Conservation (phyloP, 23 red algal genomes). For the Gracilaria vermiculophylla region DNA sequence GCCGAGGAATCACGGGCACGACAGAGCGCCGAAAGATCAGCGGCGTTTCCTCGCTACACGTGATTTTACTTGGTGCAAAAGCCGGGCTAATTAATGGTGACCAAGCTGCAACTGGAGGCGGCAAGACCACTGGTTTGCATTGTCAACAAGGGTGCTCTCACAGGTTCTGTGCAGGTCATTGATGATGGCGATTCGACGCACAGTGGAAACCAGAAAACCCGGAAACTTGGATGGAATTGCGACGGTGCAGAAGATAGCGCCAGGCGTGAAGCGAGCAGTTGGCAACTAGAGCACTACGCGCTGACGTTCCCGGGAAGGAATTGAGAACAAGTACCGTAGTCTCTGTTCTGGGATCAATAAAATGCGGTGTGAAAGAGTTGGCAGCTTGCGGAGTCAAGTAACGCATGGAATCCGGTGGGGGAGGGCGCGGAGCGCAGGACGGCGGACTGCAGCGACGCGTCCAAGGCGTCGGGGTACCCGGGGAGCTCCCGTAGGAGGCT, state of each 20-base stretch:
- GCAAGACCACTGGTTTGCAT: not conserved
- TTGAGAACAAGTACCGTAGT: not conserved
- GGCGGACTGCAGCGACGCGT: too few relatives aligned
- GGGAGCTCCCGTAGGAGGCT: too few relatives aligned
- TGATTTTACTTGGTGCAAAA: not conserved
- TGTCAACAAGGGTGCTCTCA: not conserved
- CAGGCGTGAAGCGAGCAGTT: not conserved
- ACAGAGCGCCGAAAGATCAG: not conserved
- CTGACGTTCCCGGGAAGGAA: not conserved
- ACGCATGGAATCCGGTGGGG: too few relatives aligned
- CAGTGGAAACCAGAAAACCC: too few relatives aligned
- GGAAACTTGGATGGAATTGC: not conserved
- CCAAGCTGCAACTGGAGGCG: not conserved
- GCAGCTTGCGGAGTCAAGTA: too few relatives aligned
- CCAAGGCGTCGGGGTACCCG: too few relatives aligned
- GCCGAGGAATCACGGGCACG: not conserved
- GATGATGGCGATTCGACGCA: not conserved
- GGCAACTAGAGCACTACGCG: not conserved
- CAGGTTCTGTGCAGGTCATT: not conserved
- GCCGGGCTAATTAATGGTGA: not conserved
- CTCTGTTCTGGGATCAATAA: too few relatives aligned
- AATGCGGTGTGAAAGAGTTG: too few relatives aligned
- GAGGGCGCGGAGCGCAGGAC: too few relatives aligned
- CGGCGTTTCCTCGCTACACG: not conserved
- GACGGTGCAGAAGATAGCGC: not conserved